Percentiles rank a stretch among this genome's conserved stretches.
phyloP scores from a whole-genome alignment of 768 basidiomycete genomes.

The Hypholoma fasciculare region DNA sequence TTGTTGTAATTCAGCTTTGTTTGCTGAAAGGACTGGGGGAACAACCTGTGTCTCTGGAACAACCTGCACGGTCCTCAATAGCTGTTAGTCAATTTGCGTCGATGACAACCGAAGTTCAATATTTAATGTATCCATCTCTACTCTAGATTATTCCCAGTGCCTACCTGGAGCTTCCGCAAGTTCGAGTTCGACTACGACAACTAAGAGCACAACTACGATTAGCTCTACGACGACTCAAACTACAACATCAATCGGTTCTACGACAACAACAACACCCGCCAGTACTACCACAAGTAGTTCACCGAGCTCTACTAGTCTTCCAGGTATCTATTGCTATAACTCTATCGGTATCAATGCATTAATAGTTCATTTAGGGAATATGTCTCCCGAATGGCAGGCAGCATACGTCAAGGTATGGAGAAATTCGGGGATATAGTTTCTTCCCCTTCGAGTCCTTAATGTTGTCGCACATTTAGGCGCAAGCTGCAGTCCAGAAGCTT shows the following conservation, averaged over 20 bases:
- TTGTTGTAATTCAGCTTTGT: neutral
- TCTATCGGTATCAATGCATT: neutral
- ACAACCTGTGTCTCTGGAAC: constrained; percentile 48
- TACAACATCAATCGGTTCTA: constrained; percentile 19
- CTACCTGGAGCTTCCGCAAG: constrained; percentile 36
- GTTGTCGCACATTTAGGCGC: constrained; percentile 33
- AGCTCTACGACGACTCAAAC: constrained; percentile 25
- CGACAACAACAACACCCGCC: constrained; percentile 18
- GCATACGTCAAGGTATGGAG: constrained; percentile 51
- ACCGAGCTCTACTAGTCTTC: constrained; percentile 18
- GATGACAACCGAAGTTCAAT: neutral
- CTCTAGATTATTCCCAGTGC: constrained; percentile 50
- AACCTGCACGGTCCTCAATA: constrained; percentile 44
- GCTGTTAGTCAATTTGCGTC: constrained; percentile 31
- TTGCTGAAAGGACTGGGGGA: constrained; percentile 39
- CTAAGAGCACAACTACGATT: constrained; percentile 16
- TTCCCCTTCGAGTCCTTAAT: no score
- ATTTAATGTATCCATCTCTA: neutral
- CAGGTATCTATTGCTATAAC: constrained; percentile 6
- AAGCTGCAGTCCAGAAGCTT: constrained; percentile 47
- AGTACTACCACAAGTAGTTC: constrained; percentile 22
- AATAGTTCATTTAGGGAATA: constrained; percentile 27
- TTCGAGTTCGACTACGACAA: constrained; percentile 21
- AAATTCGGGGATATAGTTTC: neutral
- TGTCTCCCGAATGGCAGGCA: constrained; percentile 52